phyloP scores from a whole-genome alignment of 257 asterid genomes.

The Solanum stenotomum region DNA sequence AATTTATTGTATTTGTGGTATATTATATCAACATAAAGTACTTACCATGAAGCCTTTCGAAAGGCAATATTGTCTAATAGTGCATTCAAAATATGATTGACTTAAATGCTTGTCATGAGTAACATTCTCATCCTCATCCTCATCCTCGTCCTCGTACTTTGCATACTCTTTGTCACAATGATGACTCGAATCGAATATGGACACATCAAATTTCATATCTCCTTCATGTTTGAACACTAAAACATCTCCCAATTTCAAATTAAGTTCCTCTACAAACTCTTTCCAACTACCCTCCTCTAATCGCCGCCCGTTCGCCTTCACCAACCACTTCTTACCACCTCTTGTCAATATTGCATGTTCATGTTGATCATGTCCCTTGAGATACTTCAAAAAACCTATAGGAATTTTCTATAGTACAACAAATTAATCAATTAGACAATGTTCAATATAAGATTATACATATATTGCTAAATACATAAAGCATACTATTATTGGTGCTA shows the following conservation, averaged over 20 bases:
- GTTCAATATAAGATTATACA: neutral
- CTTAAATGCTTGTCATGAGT: neutral
- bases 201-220: neutral
- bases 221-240: neutral
- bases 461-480: neutral
- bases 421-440: neutral
- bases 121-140: neutral
- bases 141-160: neutral
- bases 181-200: neutral
- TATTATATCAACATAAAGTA: neutral
- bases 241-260: neutral
- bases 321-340: neutral
- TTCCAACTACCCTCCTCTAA: neutral
- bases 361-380: neutral
- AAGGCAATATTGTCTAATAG: neutral
- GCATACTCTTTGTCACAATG: neutral
- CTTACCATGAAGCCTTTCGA: neutral
- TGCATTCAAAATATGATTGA: neutral
- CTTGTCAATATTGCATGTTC: neutral
- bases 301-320: neutral
- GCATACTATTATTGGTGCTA: too few species aligned
- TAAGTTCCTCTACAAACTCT: neutral
- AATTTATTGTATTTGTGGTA: too few species aligned
- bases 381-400: neutral
- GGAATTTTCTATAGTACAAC: neutral